Conservation (phyloP, 2,329 filamentous ascomycete species). For the Clonostachys solani region DNA sequence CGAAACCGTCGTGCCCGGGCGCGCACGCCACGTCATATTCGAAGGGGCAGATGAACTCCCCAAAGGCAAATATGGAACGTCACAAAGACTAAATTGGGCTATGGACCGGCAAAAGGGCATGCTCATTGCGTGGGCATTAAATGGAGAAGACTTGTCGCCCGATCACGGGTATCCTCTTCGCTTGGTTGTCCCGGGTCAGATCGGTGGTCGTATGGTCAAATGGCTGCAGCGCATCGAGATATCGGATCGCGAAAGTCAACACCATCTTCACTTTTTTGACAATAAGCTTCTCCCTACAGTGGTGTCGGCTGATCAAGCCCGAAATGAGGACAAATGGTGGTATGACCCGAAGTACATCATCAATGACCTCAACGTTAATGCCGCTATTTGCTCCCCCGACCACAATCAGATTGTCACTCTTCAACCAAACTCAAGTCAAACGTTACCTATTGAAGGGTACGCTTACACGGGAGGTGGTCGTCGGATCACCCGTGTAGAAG, state of each 20-base stretch:
- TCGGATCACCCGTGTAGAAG: neutral
- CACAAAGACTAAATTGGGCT: neutral
- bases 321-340: neutral
- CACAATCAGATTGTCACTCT: neutral
- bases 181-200: constrained; percentile 33
- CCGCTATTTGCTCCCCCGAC: neutral
- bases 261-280: constrained; percentile 44
- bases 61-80: neutral
- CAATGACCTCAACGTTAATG: neutral
- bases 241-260: constrained; percentile 34
- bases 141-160: constrained; percentile 23
- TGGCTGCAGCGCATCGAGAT: constrained; percentile 38
- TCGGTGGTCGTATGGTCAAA: constrained; percentile 39
- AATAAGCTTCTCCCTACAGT: constrained; percentile 42
- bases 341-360: neutral
- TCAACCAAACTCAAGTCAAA: neutral
- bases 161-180: constrained; percentile 41
- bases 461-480: neutral
- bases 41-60: neutral
- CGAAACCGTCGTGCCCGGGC: neutral
- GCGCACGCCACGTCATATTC: neutral
- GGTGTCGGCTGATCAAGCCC: neutral
- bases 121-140: neutral
- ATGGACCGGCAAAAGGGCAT: neutral
- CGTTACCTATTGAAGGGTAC: neutral